Conservation (phyloP, 2,329 filamentous ascomycete genomes). For the Aspergillus ruber region DNA sequence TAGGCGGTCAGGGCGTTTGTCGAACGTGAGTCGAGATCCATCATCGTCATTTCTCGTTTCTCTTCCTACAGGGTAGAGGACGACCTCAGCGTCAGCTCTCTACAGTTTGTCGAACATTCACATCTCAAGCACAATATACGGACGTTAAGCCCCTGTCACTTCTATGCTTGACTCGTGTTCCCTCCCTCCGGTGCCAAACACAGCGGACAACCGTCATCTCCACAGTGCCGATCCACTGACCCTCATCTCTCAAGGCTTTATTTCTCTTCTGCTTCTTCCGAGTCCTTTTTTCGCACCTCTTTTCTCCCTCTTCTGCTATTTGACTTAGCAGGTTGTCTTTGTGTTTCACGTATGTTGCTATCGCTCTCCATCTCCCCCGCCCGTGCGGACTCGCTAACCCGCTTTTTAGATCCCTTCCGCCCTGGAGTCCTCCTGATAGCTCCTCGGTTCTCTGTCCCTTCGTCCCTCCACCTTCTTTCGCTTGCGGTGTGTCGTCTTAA, state of each 20-base stretch:
- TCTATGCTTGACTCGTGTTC: not conserved
- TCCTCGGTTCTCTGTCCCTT: slow-evolving; percentile 6
- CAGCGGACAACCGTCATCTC: slow-evolving; percentile 14
- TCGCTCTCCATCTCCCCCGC: not conserved
- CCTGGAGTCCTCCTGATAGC: slow-evolving; percentile 1
- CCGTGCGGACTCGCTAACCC: slow-evolving; percentile 3
- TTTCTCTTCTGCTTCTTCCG: slow-evolving; percentile 11
- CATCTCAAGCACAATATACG: too few species aligned
- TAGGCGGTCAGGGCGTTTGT: not conserved
- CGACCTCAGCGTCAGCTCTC: not conserved
- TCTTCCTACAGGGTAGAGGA: not conserved
- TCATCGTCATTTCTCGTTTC: slow-evolving; percentile 1
- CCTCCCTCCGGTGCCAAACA: slow-evolving; percentile 8
- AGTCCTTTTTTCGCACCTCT: slow-evolving; percentile 9
- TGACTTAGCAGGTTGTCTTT: slow-evolving; percentile 9
- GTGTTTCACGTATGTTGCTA: slow-evolving; percentile 1
- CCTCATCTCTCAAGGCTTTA: slow-evolving; percentile 21
- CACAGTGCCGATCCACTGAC: slow-evolving; percentile 24
- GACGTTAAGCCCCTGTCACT: too few species aligned
- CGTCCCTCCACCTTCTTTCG: not conserved
- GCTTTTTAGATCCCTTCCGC: slow-evolving; percentile 1
- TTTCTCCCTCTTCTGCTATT: slow-evolving; percentile 10
- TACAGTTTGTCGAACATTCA: too few species aligned
- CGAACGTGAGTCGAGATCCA: not conserved
- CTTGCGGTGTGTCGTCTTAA: not conserved